A percentile compares a stretch with the other conserved stretches of the same genome.
Conservation (phyloP, 2,329 filamentous ascomycete species). For the Monosporascus sp. region DNA sequence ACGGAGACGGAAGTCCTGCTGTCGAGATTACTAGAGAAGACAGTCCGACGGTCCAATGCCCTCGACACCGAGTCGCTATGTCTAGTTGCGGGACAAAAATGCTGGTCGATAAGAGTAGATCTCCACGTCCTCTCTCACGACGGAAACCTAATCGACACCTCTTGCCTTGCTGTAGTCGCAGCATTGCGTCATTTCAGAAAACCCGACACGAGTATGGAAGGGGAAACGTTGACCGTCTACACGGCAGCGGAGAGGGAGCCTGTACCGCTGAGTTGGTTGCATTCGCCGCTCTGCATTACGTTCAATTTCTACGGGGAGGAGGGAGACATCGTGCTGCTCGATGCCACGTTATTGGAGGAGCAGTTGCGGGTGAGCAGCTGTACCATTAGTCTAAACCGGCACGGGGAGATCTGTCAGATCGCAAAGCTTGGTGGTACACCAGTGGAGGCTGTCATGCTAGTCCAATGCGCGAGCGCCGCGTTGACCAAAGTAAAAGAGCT, state of each 20-base stretch:
- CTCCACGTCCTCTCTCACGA: slow-evolving; percentile 89
- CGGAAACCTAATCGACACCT: slow-evolving; percentile 80
- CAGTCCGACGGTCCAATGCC: slow-evolving; percentile 84
- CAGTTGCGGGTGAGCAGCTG: slow-evolving; percentile 68
- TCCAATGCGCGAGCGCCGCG: slow-evolving; percentile 72
- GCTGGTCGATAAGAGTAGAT: slow-evolving; percentile 87
- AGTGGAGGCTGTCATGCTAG: slow-evolving; percentile 71
- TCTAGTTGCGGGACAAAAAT: slow-evolving; percentile 83
- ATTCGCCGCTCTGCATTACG: slow-evolving; percentile 86
- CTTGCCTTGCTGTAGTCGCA: slow-evolving; percentile 82
- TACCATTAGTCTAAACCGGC: slow-evolving; percentile 80
- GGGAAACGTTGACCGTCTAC: slow-evolving; percentile 80
- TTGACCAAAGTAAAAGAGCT: slow-evolving; percentile 77
- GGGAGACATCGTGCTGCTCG: slow-evolving; percentile 66
- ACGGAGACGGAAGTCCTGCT: slow-evolving; percentile 82
- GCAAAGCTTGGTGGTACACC: slow-evolving; percentile 83
- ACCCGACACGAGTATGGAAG: slow-evolving; percentile 82
- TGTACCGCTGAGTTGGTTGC: slow-evolving; percentile 83
- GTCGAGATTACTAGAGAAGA: slow-evolving; percentile 87
- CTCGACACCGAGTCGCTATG: slow-evolving; percentile 95
- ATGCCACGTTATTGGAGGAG: slow-evolving; percentile 71
- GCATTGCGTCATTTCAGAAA: slow-evolving; percentile 87
- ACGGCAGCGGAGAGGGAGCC: slow-evolving; percentile 81
- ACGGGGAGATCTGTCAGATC: slow-evolving; percentile 87
- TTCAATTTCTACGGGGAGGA: slow-evolving; percentile 78